Conservation (phyloP, 768 basidiomycete genomes). For the Clitopilus hobsonii region DNA sequence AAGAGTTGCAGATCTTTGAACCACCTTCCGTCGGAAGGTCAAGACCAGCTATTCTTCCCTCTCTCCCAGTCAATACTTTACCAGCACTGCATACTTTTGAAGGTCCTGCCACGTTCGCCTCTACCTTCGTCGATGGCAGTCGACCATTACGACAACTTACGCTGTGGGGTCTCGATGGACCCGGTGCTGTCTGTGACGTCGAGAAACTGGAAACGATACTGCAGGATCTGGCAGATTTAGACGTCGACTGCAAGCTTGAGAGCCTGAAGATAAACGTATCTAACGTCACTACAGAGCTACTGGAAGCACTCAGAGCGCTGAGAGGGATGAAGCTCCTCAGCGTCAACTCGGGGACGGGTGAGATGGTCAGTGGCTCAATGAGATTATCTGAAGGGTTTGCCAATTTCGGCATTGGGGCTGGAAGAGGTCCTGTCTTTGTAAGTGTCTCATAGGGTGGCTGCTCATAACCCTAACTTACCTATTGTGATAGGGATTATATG, state of each 20-base stretch:
- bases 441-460: neutral
- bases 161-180: neutral
- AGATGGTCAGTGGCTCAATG: neutral
- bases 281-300: neutral
- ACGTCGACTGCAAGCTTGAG: neutral
- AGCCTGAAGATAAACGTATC: neutral
- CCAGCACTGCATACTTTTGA: neutral
- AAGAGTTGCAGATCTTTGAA: neutral
- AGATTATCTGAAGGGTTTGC: neutral
- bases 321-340: neutral
- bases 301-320: neutral
- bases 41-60: neutral
- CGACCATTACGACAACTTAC: neutral
- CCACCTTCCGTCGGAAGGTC: neutral
- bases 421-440: neutral
- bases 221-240: neutral
- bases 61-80: neutral
- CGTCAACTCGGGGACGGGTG: neutral
- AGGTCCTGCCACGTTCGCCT: neutral
- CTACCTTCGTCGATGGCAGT: neutral
- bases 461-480: neutral
- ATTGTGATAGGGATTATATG: neutral
- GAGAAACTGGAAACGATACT: neutral
- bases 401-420: neutral
- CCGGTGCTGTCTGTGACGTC: neutral